Base-by-base conservation (phyloP, 176 grass and related monocot species). In the Areca catechu region DNA sequence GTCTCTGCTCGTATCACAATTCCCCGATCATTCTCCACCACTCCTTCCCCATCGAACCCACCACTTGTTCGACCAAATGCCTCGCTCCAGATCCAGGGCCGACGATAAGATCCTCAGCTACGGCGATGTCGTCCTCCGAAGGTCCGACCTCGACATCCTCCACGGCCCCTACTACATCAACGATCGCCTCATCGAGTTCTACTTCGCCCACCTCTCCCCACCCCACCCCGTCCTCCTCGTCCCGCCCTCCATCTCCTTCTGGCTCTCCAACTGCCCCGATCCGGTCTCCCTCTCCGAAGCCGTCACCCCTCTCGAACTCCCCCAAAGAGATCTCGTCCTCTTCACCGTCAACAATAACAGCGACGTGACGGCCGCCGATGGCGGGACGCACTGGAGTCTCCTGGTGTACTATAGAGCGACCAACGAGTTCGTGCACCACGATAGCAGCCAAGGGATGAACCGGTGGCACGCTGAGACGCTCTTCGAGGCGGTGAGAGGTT, bases 111-210 rank as follows among this genome's bases (percentile, higher is more conserved):
- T 84, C 22, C 68, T 87, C 3, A 86, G 77, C 71, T 64, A 88
- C 53, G 66, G 71, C 15, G 91, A 90, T 47, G 80, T 86, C 1
- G 84, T 83, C 3, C 68, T 87, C 15, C 51, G 80, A 47, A 80
- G 79, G 22, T 81, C 77, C 68, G 91, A 96, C 65, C 86, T 96
- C 0, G 18, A 27, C 62, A 62, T 89, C 73, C 82, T 89, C 5
- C 59, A 67, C 5, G 74, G 83, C 0, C 83, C 77, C 3, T 53
- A 60, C 68, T 90, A 80, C 77, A 75, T 96, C 63, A 85, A 88
- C 72, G 86, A 90, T 68, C 83, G 83, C 50, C 71, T 96, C 52
- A 76, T 96, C 61, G 74, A 76, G 60, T 90, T 90, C 92, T 90
- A 82, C 61, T 68, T 89, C 53, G 68, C 79, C 49, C 56, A 70